Evolutionary conservation across 768 basidiomycete genomes (phyloP), one percentile per base, ranked within the genome.

Genomic region (Termitomyces sp.): DNA sequence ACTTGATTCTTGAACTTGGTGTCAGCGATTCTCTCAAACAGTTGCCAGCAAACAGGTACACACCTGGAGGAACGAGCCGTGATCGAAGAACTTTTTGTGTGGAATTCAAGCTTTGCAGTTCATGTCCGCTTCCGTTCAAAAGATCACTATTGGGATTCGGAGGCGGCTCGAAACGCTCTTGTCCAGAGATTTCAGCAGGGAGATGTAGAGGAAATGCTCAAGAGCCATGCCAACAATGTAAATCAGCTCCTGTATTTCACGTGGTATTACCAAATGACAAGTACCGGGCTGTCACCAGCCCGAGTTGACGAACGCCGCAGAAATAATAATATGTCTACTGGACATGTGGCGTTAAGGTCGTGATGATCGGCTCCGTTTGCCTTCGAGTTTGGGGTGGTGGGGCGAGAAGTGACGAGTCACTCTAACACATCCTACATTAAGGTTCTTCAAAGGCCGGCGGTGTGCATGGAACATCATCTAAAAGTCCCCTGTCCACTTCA

Each of bases 401-500:
- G 21, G 16, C 23, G 34, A 37, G 17, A 49, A 14, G 11, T 47
- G 31, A 32, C 19, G 31, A 47, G 17, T 31, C 29, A 32, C 25
- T 19, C 17, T 7, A 21, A 1, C n/a, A 29, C 29, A 10, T 31
- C 43, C 43, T 17, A 5, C 42, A 14, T 3, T 14, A 7, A 44
- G 23, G 17, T 27, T 8, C 5, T 16, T 4, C 17, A 29, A 29
- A 45, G 9, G 16, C 27, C 25, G 27, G 17, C 44, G 27, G 25
- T 16, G 14, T 25, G 11, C 19, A 19, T 34, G 53, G 1, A 14
- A 9, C 31, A 31, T 40, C 41, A 7, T 45, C 27, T 19, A 40
- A n/a, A n/a, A 21, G 23, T 12, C 55, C 60, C 50, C 46, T 53
- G 48, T 66, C 63, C 11, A 58, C 31, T 45, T 66, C 65, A n/a